phyloP scores from a whole-genome alignment of 768 basidiomycete species.

The Dictyophora rubrovolvata region DNA sequence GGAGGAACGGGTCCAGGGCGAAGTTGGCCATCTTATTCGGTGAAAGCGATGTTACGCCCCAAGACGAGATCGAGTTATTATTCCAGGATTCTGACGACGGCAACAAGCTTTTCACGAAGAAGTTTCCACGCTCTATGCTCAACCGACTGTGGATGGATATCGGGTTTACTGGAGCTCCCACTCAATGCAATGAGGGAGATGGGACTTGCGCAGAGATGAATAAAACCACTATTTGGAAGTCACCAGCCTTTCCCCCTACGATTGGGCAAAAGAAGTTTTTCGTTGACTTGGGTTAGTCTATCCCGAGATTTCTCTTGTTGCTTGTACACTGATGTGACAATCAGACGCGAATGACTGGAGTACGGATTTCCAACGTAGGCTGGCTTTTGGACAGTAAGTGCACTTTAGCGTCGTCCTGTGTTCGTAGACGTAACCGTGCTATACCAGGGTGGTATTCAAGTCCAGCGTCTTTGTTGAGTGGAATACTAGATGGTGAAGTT shows the following conservation, averaged over 20 bases:
- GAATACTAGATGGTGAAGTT: constrained; percentile 27
- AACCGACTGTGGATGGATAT: constrained; percentile 53
- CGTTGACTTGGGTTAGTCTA: neutral
- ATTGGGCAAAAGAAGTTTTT: neutral
- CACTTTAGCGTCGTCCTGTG: neutral
- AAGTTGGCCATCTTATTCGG: constrained; percentile 3
- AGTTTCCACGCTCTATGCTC: constrained; percentile 22
- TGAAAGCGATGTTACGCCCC: neutral
- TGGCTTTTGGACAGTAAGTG: constrained; percentile 2
- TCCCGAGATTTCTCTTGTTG: neutral
- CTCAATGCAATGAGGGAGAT: constrained; percentile 29
- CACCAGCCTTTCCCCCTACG: neutral
- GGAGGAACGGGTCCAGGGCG: constrained; percentile 4
- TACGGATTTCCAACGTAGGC: neutral
- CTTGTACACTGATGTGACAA: neutral
- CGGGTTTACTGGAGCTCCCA: constrained; percentile 39
- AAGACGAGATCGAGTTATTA: neutral
- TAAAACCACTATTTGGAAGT: constrained; percentile 10
- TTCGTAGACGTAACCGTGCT: constrained; percentile 18
- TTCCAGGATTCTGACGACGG: neutral
- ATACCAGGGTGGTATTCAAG: constrained; percentile 47
- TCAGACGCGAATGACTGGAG: constrained; percentile 27
- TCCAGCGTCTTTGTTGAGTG: constrained; percentile 68
- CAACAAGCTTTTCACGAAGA: constrained; percentile 1
- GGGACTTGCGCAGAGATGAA: constrained; percentile 36